Conservation (phyloP, 768 basidiomycete genomes). For the Suillus weaverae region DNA sequence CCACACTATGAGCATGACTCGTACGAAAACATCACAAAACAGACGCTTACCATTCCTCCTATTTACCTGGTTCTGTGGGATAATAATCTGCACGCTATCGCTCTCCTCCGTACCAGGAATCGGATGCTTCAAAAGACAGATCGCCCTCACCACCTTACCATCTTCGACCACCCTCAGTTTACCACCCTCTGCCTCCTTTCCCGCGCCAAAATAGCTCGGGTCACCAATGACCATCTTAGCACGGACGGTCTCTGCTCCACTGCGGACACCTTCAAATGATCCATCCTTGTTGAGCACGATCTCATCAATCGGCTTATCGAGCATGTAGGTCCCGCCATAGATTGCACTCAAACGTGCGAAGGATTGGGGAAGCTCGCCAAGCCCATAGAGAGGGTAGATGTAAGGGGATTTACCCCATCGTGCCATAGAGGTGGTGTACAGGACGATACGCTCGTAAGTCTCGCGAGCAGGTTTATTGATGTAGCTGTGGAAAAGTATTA, state of each 20-base stretch:
- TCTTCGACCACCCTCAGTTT: constrained; percentile 90
- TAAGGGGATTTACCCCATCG: constrained; percentile 99
- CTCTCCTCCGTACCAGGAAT: constrained; percentile 96
- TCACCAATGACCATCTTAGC: constrained; percentile 98
- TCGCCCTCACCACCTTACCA: constrained; percentile 92
- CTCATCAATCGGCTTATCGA: constrained; percentile 90
- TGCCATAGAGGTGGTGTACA: constrained; percentile 98
- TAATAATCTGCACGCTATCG: constrained; percentile 96
- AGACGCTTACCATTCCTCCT: constrained; percentile 78
- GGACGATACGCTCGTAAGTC: constrained; percentile 90
- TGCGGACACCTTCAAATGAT: constrained; percentile 90
- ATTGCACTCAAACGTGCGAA: constrained; percentile 98
- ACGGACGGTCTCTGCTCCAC: constrained; percentile 88
- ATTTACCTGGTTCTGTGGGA: constrained; percentile 96
- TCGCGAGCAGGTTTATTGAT: constrained; percentile 88
- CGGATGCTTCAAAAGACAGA: constrained; percentile 97
- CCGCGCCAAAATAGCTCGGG: constrained; percentile 93
- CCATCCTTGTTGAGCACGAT: constrained; percentile 86
- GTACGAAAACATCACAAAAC: not conserved
- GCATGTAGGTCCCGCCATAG: constrained; percentile 99
- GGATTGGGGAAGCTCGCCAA: constrained; percentile 97
- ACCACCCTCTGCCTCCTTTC: constrained; percentile 59
- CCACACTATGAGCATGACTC: constrained; percentile 8
- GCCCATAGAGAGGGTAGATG: constrained; percentile 98
- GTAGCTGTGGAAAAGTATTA: constrained; percentile 57